Percentiles rank a stretch among this genome's conserved stretches.
These are phyloP conservation scores for Fraxinus americana DNA, from an alignment of 257 asterid species.

Conservation along the genomic window DNA sequence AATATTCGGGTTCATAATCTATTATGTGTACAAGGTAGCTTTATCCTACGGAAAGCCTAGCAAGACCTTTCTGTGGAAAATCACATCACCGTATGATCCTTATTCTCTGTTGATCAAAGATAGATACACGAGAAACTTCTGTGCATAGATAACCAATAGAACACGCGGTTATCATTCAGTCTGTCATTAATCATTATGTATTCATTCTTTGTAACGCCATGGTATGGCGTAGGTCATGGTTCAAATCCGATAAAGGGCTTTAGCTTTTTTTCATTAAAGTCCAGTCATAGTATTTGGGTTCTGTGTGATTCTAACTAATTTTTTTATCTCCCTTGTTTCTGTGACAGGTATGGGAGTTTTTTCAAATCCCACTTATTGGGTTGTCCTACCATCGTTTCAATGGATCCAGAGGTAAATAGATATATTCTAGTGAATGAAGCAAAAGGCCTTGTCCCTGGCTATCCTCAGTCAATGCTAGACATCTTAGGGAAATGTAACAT, in stretches of 20 bases:
- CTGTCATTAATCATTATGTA: not conserved
- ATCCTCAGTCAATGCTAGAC: slow-evolving; percentile 79
- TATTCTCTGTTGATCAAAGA: not conserved
- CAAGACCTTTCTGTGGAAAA: not conserved
- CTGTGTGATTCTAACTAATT: not conserved
- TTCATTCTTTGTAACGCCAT: not conserved
- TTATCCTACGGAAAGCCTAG: not conserved
- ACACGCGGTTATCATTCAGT: not conserved
- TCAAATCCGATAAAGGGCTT: too few species aligned
- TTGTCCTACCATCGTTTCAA: slow-evolving; percentile 76
- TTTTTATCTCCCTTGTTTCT: not conserved
- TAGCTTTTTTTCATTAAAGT: too few species aligned
- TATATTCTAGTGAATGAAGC: slow-evolving; percentile 77
- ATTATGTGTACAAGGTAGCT: not conserved
- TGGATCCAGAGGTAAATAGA: slow-evolving; percentile 86
- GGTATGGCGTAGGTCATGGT: too few species aligned
- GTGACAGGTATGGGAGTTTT: slow-evolving; percentile 73
- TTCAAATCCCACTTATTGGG: slow-evolving; percentile 86
- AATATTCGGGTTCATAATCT: slow-evolving; percentile 5
- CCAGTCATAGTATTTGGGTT: not conserved
- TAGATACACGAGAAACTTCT: slow-evolving; percentile 8
- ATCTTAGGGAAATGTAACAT: slow-evolving; percentile 80
- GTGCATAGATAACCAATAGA: not conserved
- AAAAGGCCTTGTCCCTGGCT: slow-evolving; percentile 91
- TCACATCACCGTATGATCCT: not conserved